Evolutionary conservation across 1,284 basidiomycete species (phyloP).

Genomic region (Moesziomyces sp.): DNA sequence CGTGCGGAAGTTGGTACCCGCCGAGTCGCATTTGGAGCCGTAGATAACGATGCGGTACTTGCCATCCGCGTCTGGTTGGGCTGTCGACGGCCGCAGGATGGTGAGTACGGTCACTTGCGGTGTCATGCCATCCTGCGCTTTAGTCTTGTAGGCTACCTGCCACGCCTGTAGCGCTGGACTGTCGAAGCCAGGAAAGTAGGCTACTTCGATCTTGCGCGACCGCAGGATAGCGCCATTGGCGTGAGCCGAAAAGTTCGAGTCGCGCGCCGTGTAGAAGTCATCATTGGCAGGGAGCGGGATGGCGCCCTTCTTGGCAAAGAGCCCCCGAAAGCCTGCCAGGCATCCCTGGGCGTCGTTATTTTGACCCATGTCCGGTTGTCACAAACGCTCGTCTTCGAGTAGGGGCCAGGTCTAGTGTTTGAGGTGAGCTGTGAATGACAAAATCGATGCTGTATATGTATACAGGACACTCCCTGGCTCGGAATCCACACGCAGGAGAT

Average conservation of each 20-base stretch:
- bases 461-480: no score
- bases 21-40: constrained; percentile 45
- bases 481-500: no score
- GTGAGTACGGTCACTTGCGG: constrained; percentile 48
- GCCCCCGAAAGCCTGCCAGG: constrained; percentile 20
- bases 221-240: constrained; percentile 47
- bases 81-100: constrained; percentile 40
- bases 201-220: constrained; percentile 39
- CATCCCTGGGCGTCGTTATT: constrained; percentile 29
- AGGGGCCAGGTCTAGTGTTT: no score
- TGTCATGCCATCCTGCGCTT: constrained; percentile 40
- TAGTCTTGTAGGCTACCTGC: constrained; percentile 55
- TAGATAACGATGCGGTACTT: constrained; percentile 34
- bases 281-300: constrained; percentile 37
- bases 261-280: constrained; percentile 50
- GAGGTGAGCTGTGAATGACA: no score
- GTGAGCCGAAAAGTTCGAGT: constrained; percentile 16
- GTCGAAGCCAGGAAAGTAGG: constrained; percentile 49
- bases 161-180: constrained; percentile 37
- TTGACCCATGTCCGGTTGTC: not conserved
- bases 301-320: constrained; percentile 27
- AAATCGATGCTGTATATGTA: no score
- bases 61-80: constrained; percentile 26
- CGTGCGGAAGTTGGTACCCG: constrained; percentile 41
- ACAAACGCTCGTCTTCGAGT: no score